Base-by-base conservation (phyloP, 331 rosid genomes). In the Erythrophleum ivorense region DNA sequence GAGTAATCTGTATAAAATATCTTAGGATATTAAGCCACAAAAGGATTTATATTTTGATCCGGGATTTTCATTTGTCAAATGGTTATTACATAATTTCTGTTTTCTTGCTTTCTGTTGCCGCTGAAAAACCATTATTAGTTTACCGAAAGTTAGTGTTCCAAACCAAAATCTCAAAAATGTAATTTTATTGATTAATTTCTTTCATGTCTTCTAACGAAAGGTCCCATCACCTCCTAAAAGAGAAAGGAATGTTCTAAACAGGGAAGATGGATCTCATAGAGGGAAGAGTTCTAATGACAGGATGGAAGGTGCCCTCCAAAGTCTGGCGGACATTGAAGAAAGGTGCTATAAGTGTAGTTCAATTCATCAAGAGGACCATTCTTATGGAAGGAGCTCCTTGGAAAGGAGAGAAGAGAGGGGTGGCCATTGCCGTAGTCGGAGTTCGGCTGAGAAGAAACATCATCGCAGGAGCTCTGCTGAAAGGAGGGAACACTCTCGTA, bases 141-240 rank as follows among this genome's bases (percentile, higher is more conserved):
- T 52, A 55, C 19, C 7, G 29, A 11, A 34, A 19, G 71, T 66
- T 55, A 38, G 40, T 65, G 58, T n/a, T 70, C 49, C 19, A 21
- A 65, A 40, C 31, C 43, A 12, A 14, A 55, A 31, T 78, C 24
- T 33, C 2, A 21, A 52, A 45, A 9, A 41, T 6, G 49, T 14
- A 62, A 12, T 29, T 29, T 52, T 5, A 7, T 43, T n/a, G 63
- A 3, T 41, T 64, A 46, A 11, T 49, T 71, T 58, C 21, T 54
- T 73, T 40, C 6, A 59, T 43, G 24, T 63, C 67, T 79, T 43
- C 15, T 77, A 9, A 55, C 74, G 78, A 58, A 78, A 95, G 98
- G 90, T 82, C 15, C 98, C 98, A 55, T 93, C 97, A 1, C 98
- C 98, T 8, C 98, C 98, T 21, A 82, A 91, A 86, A 93, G 91